Conservation (phyloP, 75 land plant genomes). For the Isoetes taiwanensis region DNA sequence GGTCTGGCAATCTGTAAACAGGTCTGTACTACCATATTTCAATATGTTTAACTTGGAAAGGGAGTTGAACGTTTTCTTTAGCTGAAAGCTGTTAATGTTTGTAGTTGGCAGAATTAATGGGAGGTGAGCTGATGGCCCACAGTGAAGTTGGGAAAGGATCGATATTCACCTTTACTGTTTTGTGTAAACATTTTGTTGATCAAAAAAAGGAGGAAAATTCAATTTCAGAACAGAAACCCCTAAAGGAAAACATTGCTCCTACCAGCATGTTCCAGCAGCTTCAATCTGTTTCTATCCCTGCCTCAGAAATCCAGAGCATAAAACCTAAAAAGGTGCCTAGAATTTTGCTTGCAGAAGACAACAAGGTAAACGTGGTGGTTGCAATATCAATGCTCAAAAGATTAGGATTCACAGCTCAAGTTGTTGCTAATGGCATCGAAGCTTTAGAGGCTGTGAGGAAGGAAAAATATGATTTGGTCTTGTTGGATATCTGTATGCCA, state of each 20-base stretch:
- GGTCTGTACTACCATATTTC: background rate
- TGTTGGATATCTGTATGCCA: slow-evolving; percentile 24
- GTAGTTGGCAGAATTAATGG: slow-evolving; percentile 17
- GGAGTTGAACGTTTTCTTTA: too few relatives aligned
- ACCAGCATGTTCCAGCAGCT: background rate
- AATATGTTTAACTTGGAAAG: too few relatives aligned
- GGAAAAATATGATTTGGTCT: slow-evolving; percentile 18
- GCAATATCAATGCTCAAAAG: slow-evolving; percentile 24
- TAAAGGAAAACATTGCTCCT: background rate
- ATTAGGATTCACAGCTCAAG: slow-evolving; percentile 19
- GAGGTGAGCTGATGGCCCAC: slow-evolving; percentile 8
- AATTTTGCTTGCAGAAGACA: slow-evolving; percentile 24
- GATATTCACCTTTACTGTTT: slow-evolving; percentile 7
- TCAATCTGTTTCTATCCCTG: too few relatives aligned
- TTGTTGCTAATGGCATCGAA: slow-evolving; percentile 20
- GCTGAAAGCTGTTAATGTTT: too few relatives aligned
- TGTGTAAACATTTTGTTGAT: slow-evolving; percentile 11
- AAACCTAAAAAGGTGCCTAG: slow-evolving; percentile 9
- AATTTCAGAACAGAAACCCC: too few relatives aligned
- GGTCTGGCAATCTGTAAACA: slow-evolving; percentile 27
- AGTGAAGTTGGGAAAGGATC: slow-evolving; percentile 16
- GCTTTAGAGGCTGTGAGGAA: slow-evolving; percentile 17
- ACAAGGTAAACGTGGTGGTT: slow-evolving; percentile 24
- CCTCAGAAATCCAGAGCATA: too few relatives aligned
- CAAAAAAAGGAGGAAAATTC: too few relatives aligned